Base-by-base conservation (phyloP, 1,139 yeast genomes). In the Diutina pseudorugosa region DNA sequence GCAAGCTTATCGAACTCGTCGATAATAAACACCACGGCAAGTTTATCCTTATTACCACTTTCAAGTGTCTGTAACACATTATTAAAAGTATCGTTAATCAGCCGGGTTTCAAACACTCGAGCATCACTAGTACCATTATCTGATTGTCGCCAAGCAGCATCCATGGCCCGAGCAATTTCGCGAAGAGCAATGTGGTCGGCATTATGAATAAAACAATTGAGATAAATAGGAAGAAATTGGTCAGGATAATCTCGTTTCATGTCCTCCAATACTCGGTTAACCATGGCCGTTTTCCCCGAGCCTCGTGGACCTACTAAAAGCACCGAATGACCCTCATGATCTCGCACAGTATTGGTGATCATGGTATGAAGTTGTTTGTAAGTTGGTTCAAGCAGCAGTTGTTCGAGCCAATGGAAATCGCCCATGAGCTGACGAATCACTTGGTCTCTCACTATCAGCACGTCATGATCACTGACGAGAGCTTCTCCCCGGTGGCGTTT, bases 151-250 rank as follows among this genome's bases (percentile, higher is more conserved):
- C 16, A 75, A 60, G 51, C 72, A 73, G 68, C 61, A 58, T 87
- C 95, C 52, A 93, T 68, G 64, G 91, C 98, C 48, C 85, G 72
- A 0, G 96, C 95, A 54, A 93, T 85, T 58, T 89, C 94, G 52
- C 93, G 75, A 11, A 93, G 76, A 0, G 98, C 98, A 52, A 78
- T 71, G 51, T 74, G 76, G 61, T 93, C 98, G 60, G 85, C 93
- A 2, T 77, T 65, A 61, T 88, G 96, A 2, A 84, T 75, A 40
- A 76, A 68, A 0, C 97, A 96, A 56, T 85, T 82, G 45, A 93
- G 68, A 40, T 76, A 65, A 11, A 93, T 79, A 0, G 77, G 72
- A 20, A 91, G 71, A 62, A 82, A 89, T 51, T 76, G 76, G 23
- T 73, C 71, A 0, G 59, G 60, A 58, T 72, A 72, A 45, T 68